Percentiles rank a stretch among this genome's conserved stretches.
These are phyloP conservation scores for Posidonia australis DNA, from an alignment of 106 monocot genomes.

Conservation along the genomic window DNA sequence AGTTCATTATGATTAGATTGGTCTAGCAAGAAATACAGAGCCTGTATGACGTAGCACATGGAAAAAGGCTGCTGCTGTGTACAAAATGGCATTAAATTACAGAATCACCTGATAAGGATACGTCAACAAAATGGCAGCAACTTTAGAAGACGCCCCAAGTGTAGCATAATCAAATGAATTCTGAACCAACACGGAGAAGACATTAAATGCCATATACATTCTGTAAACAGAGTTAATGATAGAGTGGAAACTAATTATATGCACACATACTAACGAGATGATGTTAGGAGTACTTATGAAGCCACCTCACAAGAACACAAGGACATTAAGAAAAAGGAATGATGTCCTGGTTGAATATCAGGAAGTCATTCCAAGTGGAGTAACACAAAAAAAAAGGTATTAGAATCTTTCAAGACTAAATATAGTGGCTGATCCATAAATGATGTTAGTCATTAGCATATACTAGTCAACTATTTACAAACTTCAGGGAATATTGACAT, in stretches of 20 bases:
- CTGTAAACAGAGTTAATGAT: background rate
- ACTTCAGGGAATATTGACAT: too few relatives aligned
- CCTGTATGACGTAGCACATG: background rate
- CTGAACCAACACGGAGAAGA: slow-evolving; percentile 16
- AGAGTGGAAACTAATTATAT: background rate
- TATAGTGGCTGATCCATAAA: too few relatives aligned
- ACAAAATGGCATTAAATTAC: background rate
- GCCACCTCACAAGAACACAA: too few relatives aligned
- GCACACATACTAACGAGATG: background rate
- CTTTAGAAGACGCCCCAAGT: slow-evolving; percentile 78
- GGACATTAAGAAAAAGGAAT: too few relatives aligned
- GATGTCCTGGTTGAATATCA: too few relatives aligned
- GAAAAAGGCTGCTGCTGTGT: background rate
- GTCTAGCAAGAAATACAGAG: background rate
- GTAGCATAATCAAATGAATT: slow-evolving; percentile 84
- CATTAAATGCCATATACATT: background rate
- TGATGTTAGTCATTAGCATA: too few relatives aligned
- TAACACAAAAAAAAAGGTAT: too few relatives aligned
- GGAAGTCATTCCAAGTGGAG: too few relatives aligned
- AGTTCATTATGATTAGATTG: background rate
- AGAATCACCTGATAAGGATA: slow-evolving; percentile 79
- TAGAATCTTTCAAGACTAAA: too few relatives aligned
- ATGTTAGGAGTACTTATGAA: too few relatives aligned
- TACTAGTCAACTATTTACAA: too few relatives aligned
- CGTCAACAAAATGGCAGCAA: slow-evolving; percentile 67